Evolutionary conservation across 1,284 basidiomycete species (phyloP).

Genomic region (Phellopilus nigrolimitatus): DNA sequence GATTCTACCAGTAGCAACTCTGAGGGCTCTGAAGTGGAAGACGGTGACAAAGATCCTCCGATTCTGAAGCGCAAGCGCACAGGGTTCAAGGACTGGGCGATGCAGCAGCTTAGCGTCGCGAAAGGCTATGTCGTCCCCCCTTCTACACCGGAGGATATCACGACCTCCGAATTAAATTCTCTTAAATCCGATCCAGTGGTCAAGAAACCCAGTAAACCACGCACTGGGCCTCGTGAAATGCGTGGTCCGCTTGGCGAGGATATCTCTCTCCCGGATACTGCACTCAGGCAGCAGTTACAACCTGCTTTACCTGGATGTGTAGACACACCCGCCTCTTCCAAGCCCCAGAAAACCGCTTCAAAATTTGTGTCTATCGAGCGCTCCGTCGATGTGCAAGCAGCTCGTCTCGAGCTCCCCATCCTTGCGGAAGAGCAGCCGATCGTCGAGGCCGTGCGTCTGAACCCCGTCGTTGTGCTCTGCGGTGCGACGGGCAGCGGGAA

Average conservation of each 20-base stretch:
- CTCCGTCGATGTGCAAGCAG: constrained; percentile 70
- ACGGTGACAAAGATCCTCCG: not conserved
- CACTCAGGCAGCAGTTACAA: constrained; percentile 52
- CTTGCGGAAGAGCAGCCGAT: constrained; percentile 92
- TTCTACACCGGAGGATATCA: constrained; percentile 21
- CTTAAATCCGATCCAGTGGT: constrained; percentile 23
- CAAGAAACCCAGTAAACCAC: constrained; percentile 41
- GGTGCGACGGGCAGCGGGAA: constrained; percentile 96
- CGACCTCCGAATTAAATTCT: not conserved
- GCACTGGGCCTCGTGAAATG: constrained; percentile 37
- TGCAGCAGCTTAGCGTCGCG: constrained; percentile 61
- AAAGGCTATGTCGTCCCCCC: constrained; percentile 45
- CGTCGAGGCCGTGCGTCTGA: constrained; percentile 85
- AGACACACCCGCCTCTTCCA: constrained; percentile 5
- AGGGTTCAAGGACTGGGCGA: constrained; percentile 84
- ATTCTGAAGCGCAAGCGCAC: constrained; percentile 37
- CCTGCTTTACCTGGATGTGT: too few relatives aligned
- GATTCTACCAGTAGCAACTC: constrained; percentile 13
- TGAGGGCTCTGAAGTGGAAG: constrained; percentile 8
- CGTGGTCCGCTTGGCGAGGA: constrained; percentile 68
- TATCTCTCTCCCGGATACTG: constrained; percentile 55
- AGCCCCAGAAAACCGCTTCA: constrained; percentile 17
- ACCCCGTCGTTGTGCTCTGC: constrained; percentile 73
- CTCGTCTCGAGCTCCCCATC: constrained; percentile 82
- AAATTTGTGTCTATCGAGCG: constrained; percentile 66